A percentile compares a stretch with the other conserved stretches of the same genome.
Conservation (phyloP, 179 eudicot species). For the Nepenthes alata region DNA sequence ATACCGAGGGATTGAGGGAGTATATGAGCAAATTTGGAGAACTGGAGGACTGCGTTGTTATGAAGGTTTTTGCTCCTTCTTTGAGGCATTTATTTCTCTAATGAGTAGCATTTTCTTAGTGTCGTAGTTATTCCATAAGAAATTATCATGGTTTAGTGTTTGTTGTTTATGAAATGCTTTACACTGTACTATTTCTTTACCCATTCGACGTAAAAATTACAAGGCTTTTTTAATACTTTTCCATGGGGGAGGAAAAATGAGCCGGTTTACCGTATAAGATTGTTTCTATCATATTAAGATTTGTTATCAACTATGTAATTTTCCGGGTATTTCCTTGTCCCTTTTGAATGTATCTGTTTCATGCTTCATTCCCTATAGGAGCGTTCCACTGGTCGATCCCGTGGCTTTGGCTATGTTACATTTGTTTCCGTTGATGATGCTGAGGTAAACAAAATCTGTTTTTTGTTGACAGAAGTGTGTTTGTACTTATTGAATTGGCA, state of each 20-base stretch:
- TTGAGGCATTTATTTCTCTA: not conserved
- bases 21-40: constrained; percentile 91
- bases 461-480: not conserved
- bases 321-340: not conserved
- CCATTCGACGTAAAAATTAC: too few species aligned
- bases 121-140: too few species aligned
- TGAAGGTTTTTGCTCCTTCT: constrained; percentile 48
- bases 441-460: constrained; percentile 36
- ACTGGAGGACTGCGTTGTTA: constrained; percentile 90
- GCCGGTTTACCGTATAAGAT: too few species aligned
- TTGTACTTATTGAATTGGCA: not conserved
- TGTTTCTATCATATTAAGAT: too few species aligned
- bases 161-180: too few species aligned
- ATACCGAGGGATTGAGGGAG: constrained; percentile 81
- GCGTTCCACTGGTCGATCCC: constrained; percentile 81
- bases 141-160: too few species aligned
- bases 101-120: too few species aligned
- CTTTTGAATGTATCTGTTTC: constrained; percentile 2
- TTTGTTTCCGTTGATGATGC: constrained; percentile 76
- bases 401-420: constrained; percentile 98
- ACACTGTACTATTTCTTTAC: too few species aligned
- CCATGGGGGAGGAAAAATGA: too few species aligned
- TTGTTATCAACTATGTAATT: too few species aligned
- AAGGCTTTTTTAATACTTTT: too few species aligned
- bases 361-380: constrained; percentile 31